phyloP scores from a whole-genome alignment of 441 rosid genomes.

The Croton laevigatus region DNA sequence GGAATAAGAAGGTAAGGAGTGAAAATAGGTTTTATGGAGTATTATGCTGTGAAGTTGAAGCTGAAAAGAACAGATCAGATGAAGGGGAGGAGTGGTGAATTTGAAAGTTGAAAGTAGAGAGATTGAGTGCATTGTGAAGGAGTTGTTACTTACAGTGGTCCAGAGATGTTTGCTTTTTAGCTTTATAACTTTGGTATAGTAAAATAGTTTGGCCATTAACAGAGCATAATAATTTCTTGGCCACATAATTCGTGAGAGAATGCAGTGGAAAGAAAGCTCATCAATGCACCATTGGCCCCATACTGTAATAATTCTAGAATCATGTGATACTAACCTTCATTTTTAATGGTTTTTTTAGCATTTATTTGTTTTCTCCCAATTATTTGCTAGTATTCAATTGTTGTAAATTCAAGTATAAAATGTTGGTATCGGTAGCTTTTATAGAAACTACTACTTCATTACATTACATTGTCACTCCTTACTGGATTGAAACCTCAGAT shows the following conservation, averaged over 20 bases:
- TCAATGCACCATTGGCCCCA: constrained; percentile 21
- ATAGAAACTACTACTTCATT: too few species aligned
- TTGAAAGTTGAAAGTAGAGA: neutral
- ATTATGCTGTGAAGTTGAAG: constrained; percentile 7
- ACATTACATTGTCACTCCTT: too few species aligned
- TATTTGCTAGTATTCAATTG: too few species aligned
- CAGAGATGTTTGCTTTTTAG: constrained; percentile 9
- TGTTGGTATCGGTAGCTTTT: too few species aligned
- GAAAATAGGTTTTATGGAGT: neutral
- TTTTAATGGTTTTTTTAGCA: neutral
- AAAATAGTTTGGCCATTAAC: constrained; percentile 20
- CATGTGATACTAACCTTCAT: constrained; percentile 11
- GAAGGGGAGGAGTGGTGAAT: constrained; percentile 17
- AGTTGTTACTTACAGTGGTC: constrained; percentile 23
- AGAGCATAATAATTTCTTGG: constrained; percentile 11
- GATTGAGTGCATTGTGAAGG: constrained; percentile 7
- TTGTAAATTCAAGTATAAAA: too few species aligned
- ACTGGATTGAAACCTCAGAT: too few species aligned
- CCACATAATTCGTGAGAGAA: constrained; percentile 15
- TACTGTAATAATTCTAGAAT: constrained; percentile 19
- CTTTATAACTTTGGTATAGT: constrained; percentile 13
- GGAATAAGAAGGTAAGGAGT: neutral
- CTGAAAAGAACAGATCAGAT: constrained; percentile 14
- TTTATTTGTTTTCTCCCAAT: neutral
- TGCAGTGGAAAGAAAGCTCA: neutral